These are phyloP conservation scores for Cordyceps farinosa DNA, from an alignment of 2,329 filamentous ascomycete genomes.

Conservation along the genomic window DNA sequence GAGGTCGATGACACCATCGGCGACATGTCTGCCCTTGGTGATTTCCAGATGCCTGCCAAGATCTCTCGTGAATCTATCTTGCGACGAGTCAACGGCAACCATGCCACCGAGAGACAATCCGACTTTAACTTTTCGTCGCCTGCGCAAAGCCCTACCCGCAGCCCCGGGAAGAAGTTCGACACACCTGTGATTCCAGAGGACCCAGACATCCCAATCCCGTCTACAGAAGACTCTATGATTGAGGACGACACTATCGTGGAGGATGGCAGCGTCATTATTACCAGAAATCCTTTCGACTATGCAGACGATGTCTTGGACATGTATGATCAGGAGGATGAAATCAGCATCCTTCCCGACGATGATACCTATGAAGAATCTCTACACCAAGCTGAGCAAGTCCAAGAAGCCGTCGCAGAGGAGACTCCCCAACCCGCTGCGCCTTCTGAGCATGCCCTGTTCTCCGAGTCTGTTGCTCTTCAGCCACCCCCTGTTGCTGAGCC, in stretches of 20 bases:
- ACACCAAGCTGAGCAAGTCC: slow-evolving; percentile 14
- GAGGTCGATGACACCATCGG: slow-evolving; percentile 59
- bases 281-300: slow-evolving; percentile 59
- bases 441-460: not conserved
- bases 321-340: slow-evolving; percentile 44
- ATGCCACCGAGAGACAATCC: slow-evolving; percentile 53
- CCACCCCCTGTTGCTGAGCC: not conserved
- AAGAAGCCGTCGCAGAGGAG: slow-evolving; percentile 34
- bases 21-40: slow-evolving; percentile 56
- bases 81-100: slow-evolving; percentile 72
- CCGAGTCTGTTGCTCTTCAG: not conserved
- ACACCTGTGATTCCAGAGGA: slow-evolving; percentile 59
- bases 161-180: slow-evolving; percentile 41
- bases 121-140: slow-evolving; percentile 64
- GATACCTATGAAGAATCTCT: slow-evolving; percentile 27
- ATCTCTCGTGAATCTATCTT: slow-evolving; percentile 95
- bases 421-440: not conserved
- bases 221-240: slow-evolving; percentile 67
- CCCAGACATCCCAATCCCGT: slow-evolving; percentile 86
- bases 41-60: slow-evolving; percentile 66
- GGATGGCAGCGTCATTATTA: slow-evolving; percentile 63
- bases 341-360: slow-evolving; percentile 62
- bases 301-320: slow-evolving; percentile 65
- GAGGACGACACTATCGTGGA: slow-evolving; percentile 52
- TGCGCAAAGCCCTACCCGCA: slow-evolving; percentile 54